A percentile compares a stretch with the other conserved stretches of the same genome.
Evolutionary conservation across 2,329 filamentous ascomycete genomes (phyloP).

Genomic region (Aspergillus arachidicola): DNA sequence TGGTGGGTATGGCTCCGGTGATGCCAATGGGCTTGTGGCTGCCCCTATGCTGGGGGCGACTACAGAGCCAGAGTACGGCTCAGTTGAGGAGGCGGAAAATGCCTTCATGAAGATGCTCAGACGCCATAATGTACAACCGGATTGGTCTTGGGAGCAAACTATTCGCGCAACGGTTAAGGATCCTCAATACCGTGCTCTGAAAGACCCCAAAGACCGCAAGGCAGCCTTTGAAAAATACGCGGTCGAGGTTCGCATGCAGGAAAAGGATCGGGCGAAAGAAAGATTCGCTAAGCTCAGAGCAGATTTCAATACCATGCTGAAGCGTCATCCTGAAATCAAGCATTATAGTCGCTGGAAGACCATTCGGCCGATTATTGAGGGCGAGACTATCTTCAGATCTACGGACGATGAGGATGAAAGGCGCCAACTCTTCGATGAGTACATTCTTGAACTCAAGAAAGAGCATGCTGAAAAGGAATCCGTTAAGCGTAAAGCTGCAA

Average conservation of each 20-base stretch:
- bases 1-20: constrained; percentile 46
- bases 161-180: constrained; percentile 86
- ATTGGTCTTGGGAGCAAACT: constrained; percentile 91
- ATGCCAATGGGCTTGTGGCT: constrained; percentile 44
- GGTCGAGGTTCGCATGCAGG: constrained; percentile 83
- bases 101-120: constrained; percentile 90
- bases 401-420: constrained; percentile 86
- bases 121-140: constrained; percentile 80
- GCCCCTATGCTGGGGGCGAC: constrained; percentile 41
- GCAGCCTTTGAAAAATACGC: constrained; percentile 94
- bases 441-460: constrained; percentile 82
- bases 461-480: constrained; percentile 75
- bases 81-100: constrained; percentile 83
- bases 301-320: constrained; percentile 95
- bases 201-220: constrained; percentile 88
- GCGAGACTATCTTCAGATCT: constrained; percentile 92
- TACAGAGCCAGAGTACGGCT: constrained; percentile 75
- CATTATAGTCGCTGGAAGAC: constrained; percentile 98
- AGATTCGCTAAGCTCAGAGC: constrained; percentile 85
- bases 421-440: constrained; percentile 89
- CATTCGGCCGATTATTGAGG: constrained; percentile 88
- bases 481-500: constrained; percentile 72
- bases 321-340: constrained; percentile 94
- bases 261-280: constrained; percentile 93
- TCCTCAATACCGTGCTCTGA: constrained; percentile 87